These are phyloP conservation scores for Nakazawaea anatomiae DNA, from an alignment of 805 yeast species.

Conservation along the genomic window DNA sequence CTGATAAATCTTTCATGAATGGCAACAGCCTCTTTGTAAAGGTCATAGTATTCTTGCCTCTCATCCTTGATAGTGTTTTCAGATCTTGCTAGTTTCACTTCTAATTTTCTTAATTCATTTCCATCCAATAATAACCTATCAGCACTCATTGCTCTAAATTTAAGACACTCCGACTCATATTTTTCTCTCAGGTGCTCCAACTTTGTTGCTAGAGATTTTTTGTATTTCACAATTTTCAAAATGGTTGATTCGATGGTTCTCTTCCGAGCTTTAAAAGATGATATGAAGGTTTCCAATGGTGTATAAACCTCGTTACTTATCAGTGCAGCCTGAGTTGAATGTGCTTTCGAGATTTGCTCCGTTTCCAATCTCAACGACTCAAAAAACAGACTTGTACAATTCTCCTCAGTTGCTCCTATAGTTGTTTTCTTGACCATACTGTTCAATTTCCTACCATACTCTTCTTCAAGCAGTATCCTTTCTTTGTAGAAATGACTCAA, in stretches of 20 bases:
- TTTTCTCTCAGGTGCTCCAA: slow-evolving; percentile 34
- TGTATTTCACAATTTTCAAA: slow-evolving; percentile 46
- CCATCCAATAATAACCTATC: slow-evolving; percentile 68
- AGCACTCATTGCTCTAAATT: slow-evolving; percentile 52
- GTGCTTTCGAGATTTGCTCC: slow-evolving; percentile 50
- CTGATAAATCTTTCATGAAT: slow-evolving; percentile 57
- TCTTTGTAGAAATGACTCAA: slow-evolving; percentile 46
- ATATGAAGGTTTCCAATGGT: slow-evolving; percentile 48
- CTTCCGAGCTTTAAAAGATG: slow-evolving; percentile 45
- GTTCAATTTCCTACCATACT: slow-evolving; percentile 52
- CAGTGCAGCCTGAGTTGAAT: slow-evolving; percentile 44
- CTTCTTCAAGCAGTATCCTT: slow-evolving; percentile 62
- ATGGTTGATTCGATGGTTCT: slow-evolving; percentile 54
- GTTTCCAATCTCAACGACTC: slow-evolving; percentile 57
- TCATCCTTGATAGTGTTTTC: slow-evolving; percentile 32
- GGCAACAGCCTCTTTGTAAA: slow-evolving; percentile 47
- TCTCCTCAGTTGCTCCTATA: slow-evolving; percentile 54
- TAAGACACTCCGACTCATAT: slow-evolving; percentile 54
- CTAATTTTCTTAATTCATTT: slow-evolving; percentile 58
- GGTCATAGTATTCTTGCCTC: slow-evolving; percentile 52
- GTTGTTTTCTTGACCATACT: slow-evolving; percentile 39
- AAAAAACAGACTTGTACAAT: slow-evolving; percentile 52
- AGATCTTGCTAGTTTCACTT: slow-evolving; percentile 47
- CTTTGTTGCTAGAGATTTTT: slow-evolving; percentile 28
- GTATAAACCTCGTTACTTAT: slow-evolving; percentile 42